phyloP scores from a whole-genome alignment of 2,329 filamentous ascomycete genomes.

The Fusarium napiforme region DNA sequence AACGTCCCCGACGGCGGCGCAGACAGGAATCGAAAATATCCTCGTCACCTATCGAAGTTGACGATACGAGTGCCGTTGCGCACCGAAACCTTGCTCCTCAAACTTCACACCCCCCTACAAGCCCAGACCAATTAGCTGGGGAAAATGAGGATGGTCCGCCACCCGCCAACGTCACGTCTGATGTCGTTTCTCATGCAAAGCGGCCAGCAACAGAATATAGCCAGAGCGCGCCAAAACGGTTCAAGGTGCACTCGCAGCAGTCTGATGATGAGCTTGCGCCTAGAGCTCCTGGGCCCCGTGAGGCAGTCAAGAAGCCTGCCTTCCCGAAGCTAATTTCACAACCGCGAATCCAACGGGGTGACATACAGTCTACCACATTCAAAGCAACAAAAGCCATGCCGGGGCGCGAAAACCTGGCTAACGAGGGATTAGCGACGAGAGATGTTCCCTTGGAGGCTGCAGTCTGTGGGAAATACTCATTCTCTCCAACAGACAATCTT shows the following conservation, averaged over 20 bases:
- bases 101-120: slow-evolving; percentile 7
- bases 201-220: slow-evolving; percentile 9
- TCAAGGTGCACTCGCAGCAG: slow-evolving; percentile 2
- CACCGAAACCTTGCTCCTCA: slow-evolving; percentile 31
- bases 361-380: slow-evolving; percentile 44
- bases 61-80: slow-evolving; percentile 21
- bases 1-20: slow-evolving; percentile 13
- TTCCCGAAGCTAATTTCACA: slow-evolving; percentile 22
- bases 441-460: slow-evolving; percentile 38
- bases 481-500: background rate
- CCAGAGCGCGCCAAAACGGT: slow-evolving; percentile 20
- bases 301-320: slow-evolving; percentile 20
- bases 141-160: slow-evolving; percentile 23
- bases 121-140: slow-evolving; percentile 41
- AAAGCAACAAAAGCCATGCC: background rate
- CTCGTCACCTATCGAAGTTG: slow-evolving; percentile 1
- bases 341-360: slow-evolving; percentile 35
- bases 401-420: background rate
- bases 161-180: slow-evolving; percentile 39
- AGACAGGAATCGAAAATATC: background rate
- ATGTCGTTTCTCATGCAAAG: slow-evolving; percentile 25
- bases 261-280: slow-evolving; percentile 49
- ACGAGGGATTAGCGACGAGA: background rate
- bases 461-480: slow-evolving; percentile 35
- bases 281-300: background rate